Base-by-base conservation (phyloP, 768 basidiomycete species). In the Boletus eberwhitei region DNA sequence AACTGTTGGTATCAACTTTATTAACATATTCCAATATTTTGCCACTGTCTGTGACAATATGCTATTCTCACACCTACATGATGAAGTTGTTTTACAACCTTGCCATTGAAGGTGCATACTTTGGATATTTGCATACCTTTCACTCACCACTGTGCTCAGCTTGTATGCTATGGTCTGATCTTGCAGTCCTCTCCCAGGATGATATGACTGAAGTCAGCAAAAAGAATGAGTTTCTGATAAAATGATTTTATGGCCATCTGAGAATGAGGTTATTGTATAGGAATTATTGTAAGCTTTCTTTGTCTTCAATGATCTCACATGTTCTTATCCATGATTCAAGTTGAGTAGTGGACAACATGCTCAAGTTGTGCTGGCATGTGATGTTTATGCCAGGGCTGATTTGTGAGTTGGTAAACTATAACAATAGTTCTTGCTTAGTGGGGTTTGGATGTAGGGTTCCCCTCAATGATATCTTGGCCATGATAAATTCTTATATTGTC, bases 31-130 rank as follows among this genome's bases (percentile, higher is more conserved):
- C 5, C 89, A 87, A 88, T 83, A 96, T 41, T 79, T 95, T 2
- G 84, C 90, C 0, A 86, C 90, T 3, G 81, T 98, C 47, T 81
- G 87, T 37, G 90, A 93, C 41, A 98, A 98, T 64, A 98, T 98
- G 55, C 65, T 91, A 35, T 98, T 98, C 73, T 93, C 86, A 9
- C 89, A 95, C 69, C 80, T 85, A 60, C 97, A 87, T 57, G 93
- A 98, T 48, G 86, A n/a, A 89, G 57, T 78, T 76, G 0, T 96
- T 91, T 61, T 96, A 95, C 61, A 80, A 89, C 50, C 65, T 86
- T 16, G 92, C 93, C 5, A 69, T 94, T 4, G 90, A 93, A 74
- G 88, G 90, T 86, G 42, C 6, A 50, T 44, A 2, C 14, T 37
- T 44, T 31, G n/a, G 36, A 17, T 8, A 1, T 47, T 29, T 0